These are phyloP conservation scores for Eucalyptus regnans DNA, from an alignment of 345 rosid species.

Conservation along the genomic window DNA sequence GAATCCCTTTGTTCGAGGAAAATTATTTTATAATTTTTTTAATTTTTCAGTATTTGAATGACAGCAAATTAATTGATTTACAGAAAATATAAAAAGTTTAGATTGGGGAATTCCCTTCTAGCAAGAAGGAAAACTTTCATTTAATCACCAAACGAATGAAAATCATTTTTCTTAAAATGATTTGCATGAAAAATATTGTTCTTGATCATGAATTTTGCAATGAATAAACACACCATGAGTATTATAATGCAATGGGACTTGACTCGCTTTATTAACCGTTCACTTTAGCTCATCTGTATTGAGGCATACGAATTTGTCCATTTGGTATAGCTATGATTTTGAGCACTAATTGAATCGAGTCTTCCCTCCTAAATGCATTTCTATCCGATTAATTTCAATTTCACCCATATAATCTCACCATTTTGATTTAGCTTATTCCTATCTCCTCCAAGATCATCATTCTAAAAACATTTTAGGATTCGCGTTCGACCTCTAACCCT, in stretches of 20 bases:
- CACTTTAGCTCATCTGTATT: accelerated
- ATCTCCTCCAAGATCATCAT: not conserved
- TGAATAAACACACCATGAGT: not conserved
- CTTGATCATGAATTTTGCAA: not conserved
- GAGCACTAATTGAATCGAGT: not conserved
- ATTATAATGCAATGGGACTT: not conserved
- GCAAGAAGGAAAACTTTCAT: not conserved
- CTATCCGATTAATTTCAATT: not conserved
- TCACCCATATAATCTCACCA: not conserved
- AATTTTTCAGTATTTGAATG: accelerated
- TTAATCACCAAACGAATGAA: not conserved
- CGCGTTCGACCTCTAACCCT: not conserved
- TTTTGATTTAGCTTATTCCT: not conserved
- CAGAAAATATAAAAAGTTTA: too few relatives aligned
- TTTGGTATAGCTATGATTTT: accelerated
- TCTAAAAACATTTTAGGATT: not conserved
- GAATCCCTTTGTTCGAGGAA: not conserved
- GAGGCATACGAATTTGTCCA: not conserved
- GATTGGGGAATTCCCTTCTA: accelerated
- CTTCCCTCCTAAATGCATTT: not conserved
- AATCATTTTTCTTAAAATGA: accelerated
- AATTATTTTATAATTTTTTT: accelerated
- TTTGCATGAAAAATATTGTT: not conserved
- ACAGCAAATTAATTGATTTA: too few relatives aligned
- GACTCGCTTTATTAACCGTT: accelerated